Base-by-base conservation (phyloP, 257 asterid species). In the Solanum sitiens region DNA sequence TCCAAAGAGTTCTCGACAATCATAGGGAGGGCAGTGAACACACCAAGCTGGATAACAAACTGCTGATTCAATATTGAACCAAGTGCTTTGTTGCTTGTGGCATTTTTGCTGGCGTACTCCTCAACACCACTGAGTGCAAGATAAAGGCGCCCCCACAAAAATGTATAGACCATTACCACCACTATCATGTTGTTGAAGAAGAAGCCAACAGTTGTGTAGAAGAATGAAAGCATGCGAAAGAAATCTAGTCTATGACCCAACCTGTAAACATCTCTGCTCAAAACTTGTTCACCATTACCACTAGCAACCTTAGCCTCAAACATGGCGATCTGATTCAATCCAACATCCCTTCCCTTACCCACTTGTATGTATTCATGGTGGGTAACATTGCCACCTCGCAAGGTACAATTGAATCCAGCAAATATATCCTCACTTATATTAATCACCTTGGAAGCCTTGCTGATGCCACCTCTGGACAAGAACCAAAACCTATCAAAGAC, bases 271-370 rank as follows among this genome's bases (percentile, higher is more conserved):
- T 96, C 99, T 90, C 99, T 90, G 92, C 99, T 96, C 94, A 96
- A 89, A 40, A 92, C 94, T 91, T 96, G 99, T 90, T 96, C 99
- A 8, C 99, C 99, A 15, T 96, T 96, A 82, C 99, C 99, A 89
- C 99, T 93, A 1, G 98, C 98, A 89, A 96, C 98, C 88, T 96
- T 96, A 47, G 99, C 99, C 94, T 96, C 99, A 85, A 96, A 96
- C 98, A 96, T 94, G 85, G 99, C 92, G 63, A 96, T 96, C 92
- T 96, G 99, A 92, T 96, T 96, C 91, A 96, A 87, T 70, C 99
- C 99, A 42, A 96, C 99, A 88, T 96, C 99, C 86, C 99, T 91
- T 90, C 99, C 99, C 89, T 96, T 96, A 12, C 99, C 99, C 56
- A 96, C 99, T 89, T 96, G 99, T 86, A 96, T 94, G 91, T 96